phyloP scores from a whole-genome alignment of 805 yeast species.

The Nakazawaea sp. region DNA sequence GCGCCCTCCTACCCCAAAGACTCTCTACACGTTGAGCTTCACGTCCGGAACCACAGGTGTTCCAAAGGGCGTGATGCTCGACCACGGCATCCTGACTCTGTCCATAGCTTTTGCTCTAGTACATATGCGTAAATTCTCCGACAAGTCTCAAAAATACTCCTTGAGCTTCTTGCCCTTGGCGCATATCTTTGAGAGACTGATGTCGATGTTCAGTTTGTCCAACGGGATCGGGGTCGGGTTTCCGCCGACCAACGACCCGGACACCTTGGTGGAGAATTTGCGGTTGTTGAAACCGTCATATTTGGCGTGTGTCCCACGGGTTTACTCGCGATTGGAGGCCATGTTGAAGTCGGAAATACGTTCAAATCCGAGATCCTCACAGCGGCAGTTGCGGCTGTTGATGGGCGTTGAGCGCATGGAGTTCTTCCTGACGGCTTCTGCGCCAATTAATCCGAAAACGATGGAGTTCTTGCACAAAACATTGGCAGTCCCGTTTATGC shows the following conservation, averaged over 20 bases:
- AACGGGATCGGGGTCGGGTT: conserved; percentile 33
- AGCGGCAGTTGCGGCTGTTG: conserved; percentile 29
- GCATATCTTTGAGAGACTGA: conserved; percentile 16
- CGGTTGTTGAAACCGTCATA: conserved; percentile 44
- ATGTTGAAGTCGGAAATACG: conserved; percentile 41
- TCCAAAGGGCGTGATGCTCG: conserved; percentile 70
- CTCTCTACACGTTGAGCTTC: conserved; percentile 34
- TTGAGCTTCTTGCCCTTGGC: conserved; percentile 14
- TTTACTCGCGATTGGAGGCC: conserved; percentile 57
- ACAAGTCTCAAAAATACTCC: conserved; percentile 4
- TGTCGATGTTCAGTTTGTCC: conserved; percentile 6
- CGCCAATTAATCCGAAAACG: conserved; percentile 65
- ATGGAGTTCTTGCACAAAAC: conserved; percentile 52
- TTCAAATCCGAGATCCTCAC: background rate
- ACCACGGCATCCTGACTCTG: conserved; percentile 45
- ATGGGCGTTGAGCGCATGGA: conserved; percentile 39
- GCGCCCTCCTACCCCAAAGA: conserved; percentile 17
- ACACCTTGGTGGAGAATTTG: conserved; percentile 57
- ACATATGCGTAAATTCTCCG: background rate
- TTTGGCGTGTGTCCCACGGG: conserved; percentile 59
- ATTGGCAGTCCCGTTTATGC: conserved; percentile 44
- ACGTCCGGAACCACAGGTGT: conserved; percentile 74
- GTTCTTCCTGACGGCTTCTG: conserved; percentile 49
- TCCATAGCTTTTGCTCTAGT: conserved; percentile 22
- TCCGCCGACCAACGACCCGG: conserved; percentile 43